Evolutionary conservation across 1,284 basidiomycete species (phyloP), one percentile per base, ranked within the genome.

Genomic region (Trametes hirsuta): DNA sequence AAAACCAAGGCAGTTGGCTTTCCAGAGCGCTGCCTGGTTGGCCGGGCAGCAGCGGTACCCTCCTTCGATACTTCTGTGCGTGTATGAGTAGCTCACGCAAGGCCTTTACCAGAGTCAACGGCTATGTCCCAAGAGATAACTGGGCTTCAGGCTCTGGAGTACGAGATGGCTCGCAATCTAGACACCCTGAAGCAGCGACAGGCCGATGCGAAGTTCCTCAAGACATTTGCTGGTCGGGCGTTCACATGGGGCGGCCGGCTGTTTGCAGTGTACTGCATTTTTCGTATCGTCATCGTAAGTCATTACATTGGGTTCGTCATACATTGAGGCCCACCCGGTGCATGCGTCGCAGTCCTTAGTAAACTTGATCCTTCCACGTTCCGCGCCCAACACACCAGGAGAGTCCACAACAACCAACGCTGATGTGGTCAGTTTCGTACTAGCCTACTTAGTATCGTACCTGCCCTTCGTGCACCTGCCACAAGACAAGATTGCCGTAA

Each of bases 261-360:
- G 1, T 90, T 91, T 70, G 87, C 86, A 4, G 61, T 84, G 3
- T 93, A 92, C 70, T 93, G 90, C 67, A 72, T 84, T 4, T 79
- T 86, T 50, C 82, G 91, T 55, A 80, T 86, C 46, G 63, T 87
- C 59, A 86, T 79, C 56, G 90, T 89, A 70, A 68, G 87, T 79
- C n/a, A 21, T 2, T n/a, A 25, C 3, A 11, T 15, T 34, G 30
- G 22, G 3, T 24, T 4, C 37, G 18, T 15, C 25, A 3, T 4
- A 35, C 14, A 35, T 18, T 35, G 34, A 48, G 6, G 45, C 47
- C 12, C 6, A 22, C 36, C 25, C 35, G 35, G 1, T 30, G 30
- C 30, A 30, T 30, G n/a, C 2, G n/a, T 22, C 6, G 30, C 65
- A 91, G 89, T 86, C 84, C 2, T 67, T 83, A 14, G 73, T 83